Evolutionary conservation across 1,284 basidiomycete genomes (phyloP), one percentile per base, ranked within the genome.

Genomic region (Agroathelia rolfsii): DNA sequence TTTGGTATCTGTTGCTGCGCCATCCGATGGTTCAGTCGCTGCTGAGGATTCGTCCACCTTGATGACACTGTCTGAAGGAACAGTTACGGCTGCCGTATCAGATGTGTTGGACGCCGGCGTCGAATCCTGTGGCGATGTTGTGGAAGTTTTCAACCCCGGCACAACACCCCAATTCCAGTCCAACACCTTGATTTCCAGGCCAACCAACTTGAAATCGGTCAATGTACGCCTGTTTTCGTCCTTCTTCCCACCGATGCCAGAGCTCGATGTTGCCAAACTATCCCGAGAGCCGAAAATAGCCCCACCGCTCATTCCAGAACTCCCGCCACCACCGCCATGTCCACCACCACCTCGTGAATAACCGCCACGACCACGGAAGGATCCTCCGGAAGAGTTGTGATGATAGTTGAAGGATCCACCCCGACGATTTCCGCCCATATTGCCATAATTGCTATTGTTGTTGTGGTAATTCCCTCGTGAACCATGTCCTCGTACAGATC

Each of bases 141-240:
- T 62, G 33, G 55, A 39, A 31, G 47, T 28, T 30, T 48, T 27
- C 21, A 51, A 12, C 67, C 49, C 13, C n/a, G 28, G 66, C 33
- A 72, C 47, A 34, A 57, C 43, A 41, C 82, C 81, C 83, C 84
- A 86, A 30, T 62, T 64, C 83, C 83, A 87, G 47, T 56, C 59
- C 38, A 86, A 58, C 43, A 76, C 76, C 46, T 61, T 66, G 46
- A 94, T 80, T 53, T 86, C 77, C 47, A 95, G 68, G 15, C 84
- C 89, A 46, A 92, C 68, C 51, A 96, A 90, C 59, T 93, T 86
- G 72, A 95, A 96, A 62, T 95, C 92, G 28, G 90, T 94, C 50
- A 95, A 74, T 21, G 89, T 93, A 39, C 86, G 75, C 47, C 78
- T 62, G 56, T 83, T 72, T 61, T 84, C 72, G 56, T 88, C 76